These are phyloP conservation scores for Cryptosporidium sp. DNA, from an alignment of 169 alveolate species.

Conservation along the genomic window DNA sequence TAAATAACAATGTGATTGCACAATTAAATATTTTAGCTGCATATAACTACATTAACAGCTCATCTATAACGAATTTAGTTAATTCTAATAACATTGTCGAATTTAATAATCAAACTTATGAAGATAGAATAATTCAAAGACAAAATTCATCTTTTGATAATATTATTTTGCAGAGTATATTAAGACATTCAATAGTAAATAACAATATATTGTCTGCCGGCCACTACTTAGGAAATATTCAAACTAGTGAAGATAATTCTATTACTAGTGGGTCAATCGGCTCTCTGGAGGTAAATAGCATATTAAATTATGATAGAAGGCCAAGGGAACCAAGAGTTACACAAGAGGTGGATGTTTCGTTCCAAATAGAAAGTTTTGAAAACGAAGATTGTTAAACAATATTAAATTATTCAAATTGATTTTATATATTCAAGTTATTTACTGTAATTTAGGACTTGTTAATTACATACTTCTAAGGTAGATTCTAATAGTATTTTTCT, in stretches of 20 bases:
- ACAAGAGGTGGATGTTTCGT: slow-evolving; percentile 65
- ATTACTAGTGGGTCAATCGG: not conserved
- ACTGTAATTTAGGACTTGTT: not conserved
- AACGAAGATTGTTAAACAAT: not conserved
- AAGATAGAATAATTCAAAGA: not conserved
- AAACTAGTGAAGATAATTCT: slow-evolving; percentile 8
- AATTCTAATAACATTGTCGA: not conserved
- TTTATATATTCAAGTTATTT: not conserved
- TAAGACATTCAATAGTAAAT: slow-evolving; percentile 4
- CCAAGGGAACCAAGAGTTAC: slow-evolving; percentile 72
- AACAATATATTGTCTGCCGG: not conserved
- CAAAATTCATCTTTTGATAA: slow-evolving; percentile 8
- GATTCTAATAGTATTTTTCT: slow-evolving; percentile 20
- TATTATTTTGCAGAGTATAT: slow-evolving; percentile 9
- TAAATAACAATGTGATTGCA: slow-evolving; percentile 35
- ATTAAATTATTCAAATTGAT: not conserved
- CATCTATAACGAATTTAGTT: slow-evolving; percentile 1
- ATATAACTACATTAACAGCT: slow-evolving; percentile 25
- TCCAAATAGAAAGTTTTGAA: slow-evolving; percentile 4
- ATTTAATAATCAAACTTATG: not conserved
- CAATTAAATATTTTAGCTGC: slow-evolving; percentile 65
- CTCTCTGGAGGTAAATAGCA: not conserved
- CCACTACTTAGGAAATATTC: not conserved
- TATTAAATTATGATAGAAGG: slow-evolving; percentile 34
- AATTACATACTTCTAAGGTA: not conserved